Base-by-base conservation (phyloP, 306 rosid species). In the Lathyrus tuberosus region DNA sequence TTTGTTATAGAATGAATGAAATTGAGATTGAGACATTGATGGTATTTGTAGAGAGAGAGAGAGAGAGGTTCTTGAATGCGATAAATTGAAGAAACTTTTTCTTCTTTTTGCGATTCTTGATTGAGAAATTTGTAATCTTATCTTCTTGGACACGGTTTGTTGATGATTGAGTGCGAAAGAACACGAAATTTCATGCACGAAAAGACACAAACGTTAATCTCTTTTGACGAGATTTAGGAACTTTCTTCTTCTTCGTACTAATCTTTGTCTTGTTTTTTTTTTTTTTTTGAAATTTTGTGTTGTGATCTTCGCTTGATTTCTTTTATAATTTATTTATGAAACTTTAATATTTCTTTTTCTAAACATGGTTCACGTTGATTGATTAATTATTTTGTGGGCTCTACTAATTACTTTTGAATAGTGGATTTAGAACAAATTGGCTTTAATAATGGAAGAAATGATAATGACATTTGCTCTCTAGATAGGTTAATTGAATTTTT, bases 41-140 rank as follows among this genome's bases (percentile, higher is more conserved):
- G 44, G 67, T 80, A 82, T 86, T 82, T 58, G 40, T 86, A 84
- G 83, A 76, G 84, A 72, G 70, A 64, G 35, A 40, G 43, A 76
- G 84, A 72, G 70, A 64, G 35, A 40, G 43, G 40, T 7, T 7
- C 10, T 35, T 8, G 38, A 33, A 28, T 28, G 31, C 31, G 31
- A 28, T 28, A 3, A 31, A 33, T 33, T 33, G 40, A 35, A 35
- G 40, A 7, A 8, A 35, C 8, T 6, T 5, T 35, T 35, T 35
- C 40, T 35, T 35, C 8, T 72, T 42, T 12, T 44, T 1, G 4
- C 6, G 54, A 48, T 41, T 62, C 44, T 37, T 64, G 69, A 6
- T 6, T 22, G 69, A 3, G 30, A 63, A 61, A 61, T 16, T 22
- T 62, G 1, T 18, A 35, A 62, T 24, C 54, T 64, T 65, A 65